A percentile compares a stretch with the other conserved stretches of the same genome.
Conservation (phyloP, 768 basidiomycete species). For the Cystobasidium ongulense region DNA sequence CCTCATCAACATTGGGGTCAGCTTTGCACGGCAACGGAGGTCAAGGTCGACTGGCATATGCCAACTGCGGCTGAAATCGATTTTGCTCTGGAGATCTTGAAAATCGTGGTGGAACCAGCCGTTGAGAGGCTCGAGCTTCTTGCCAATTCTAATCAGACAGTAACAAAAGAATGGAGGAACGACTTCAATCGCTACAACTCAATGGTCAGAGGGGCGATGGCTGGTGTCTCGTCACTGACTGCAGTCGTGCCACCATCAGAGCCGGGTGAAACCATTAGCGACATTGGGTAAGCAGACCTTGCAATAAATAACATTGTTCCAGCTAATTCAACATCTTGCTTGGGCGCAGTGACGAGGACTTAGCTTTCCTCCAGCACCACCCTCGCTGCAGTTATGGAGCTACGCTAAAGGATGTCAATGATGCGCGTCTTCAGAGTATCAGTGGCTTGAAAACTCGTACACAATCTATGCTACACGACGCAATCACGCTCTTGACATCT, state of each 20-base stretch:
- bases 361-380: constrained; percentile 65
- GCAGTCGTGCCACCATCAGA: constrained; percentile 54
- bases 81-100: constrained; percentile 64
- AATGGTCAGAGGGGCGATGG: constrained; percentile 65
- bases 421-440: constrained; percentile 61
- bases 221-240: constrained; percentile 62
- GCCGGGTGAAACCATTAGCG: constrained; percentile 54
- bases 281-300: constrained; percentile 66
- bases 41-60: constrained; percentile 75
- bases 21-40: constrained; percentile 59
- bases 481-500: constrained; percentile 65
- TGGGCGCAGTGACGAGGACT: constrained; percentile 56
- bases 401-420: constrained; percentile 58
- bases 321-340: background rate
- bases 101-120: constrained; percentile 59
- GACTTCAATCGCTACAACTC: constrained; percentile 70
- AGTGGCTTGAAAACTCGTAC: constrained; percentile 55
- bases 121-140: constrained; percentile 56
- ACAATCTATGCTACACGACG: constrained; percentile 61
- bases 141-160: constrained; percentile 54
- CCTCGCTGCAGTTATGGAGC: constrained; percentile 61
- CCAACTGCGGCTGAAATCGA: constrained; percentile 63
- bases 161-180: constrained; percentile 64
- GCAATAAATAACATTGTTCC: no score
- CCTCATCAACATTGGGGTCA: constrained; percentile 76